These are phyloP conservation scores for Trypanosoma mega DNA, from an alignment of 208 protist genomes.

Conservation along the genomic window DNA sequence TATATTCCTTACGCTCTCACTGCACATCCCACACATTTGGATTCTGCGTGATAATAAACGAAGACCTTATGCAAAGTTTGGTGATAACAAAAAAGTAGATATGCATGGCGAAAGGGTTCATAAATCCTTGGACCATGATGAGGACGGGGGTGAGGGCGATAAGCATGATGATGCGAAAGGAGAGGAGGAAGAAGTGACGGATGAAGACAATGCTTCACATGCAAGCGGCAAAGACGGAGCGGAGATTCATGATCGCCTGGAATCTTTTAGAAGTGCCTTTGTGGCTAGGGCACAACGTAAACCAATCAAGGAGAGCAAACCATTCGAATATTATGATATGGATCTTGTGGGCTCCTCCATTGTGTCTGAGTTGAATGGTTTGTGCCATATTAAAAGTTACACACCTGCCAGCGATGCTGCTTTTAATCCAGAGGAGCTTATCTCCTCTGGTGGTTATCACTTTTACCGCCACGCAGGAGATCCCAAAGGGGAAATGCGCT, in stretches of 20 bases:
- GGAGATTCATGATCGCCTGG: constrained; percentile 6
- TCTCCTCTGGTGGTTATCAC: constrained; percentile 55
- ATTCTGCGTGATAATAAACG: constrained; percentile 86
- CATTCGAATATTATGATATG: constrained; percentile 76
- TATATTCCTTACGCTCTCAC: constrained; percentile 96
- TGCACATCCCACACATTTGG: constrained; percentile 94
- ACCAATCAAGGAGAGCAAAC: constrained; percentile 6
- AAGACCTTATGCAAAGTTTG: not conserved
- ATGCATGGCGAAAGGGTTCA: too few relatives aligned
- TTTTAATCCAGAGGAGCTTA: constrained; percentile 16
- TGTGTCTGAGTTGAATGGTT: constrained; percentile 70
- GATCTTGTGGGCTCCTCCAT: constrained; percentile 52
- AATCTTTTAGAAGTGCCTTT: constrained; percentile 8
- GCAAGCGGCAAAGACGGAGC: not conserved
- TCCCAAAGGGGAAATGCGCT: not conserved
- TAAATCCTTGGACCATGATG: too few relatives aligned
- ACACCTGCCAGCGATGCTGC: constrained; percentile 12
- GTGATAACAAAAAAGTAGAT: too few relatives aligned
- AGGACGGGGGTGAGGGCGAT: constrained; percentile 1
- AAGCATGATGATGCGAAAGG: not conserved
- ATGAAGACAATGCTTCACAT: constrained; percentile 9
- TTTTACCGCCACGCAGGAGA: constrained; percentile 34
- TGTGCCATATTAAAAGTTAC: constrained; percentile 51
- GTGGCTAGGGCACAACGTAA: not conserved
- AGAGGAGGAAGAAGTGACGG: not conserved